Conservation (phyloP, 345 rosid species). For the Euphorbia peplus region DNA sequence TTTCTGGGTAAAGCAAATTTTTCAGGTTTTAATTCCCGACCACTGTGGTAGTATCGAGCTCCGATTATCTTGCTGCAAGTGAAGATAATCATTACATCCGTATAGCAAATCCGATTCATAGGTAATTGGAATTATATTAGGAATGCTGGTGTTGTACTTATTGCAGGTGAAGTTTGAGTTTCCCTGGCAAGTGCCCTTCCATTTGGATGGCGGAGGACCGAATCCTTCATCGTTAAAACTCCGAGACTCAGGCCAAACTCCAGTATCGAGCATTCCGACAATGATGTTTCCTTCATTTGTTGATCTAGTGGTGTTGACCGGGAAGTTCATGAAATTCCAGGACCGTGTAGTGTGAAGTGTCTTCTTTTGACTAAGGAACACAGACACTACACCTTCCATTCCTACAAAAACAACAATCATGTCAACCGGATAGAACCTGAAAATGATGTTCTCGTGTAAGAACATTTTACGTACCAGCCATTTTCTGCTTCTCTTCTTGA, state of each 20-base stretch:
- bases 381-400: constrained; percentile 2
- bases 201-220: constrained; percentile 4
- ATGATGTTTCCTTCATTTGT: neutral
- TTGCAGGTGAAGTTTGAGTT: constrained; percentile 14
- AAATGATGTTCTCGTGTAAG: too few species aligned
- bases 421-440: too few species aligned
- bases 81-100: too few species aligned
- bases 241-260: constrained; percentile 1
- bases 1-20: neutral
- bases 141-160: constrained; percentile 1
- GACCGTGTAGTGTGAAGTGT: neutral
- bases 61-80: constrained; percentile 15
- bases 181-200: constrained; percentile 15
- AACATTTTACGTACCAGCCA: too few species aligned
- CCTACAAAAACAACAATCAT: neutral
- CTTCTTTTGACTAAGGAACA: constrained; percentile 4
- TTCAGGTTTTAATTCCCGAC: neutral
- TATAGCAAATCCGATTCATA: neutral
- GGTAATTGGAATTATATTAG: neutral
- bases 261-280: constrained; percentile 1
- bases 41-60: constrained; percentile 11
- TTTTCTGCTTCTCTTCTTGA: constrained; percentile 24
- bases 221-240: constrained; percentile 3
- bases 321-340: constrained; percentile 6
- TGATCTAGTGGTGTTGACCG: neutral